Percentiles rank a stretch among this genome's conserved stretches.
phyloP scores from a whole-genome alignment of 2,329 filamentous ascomycete genomes.

The Fusarium secorum region DNA sequence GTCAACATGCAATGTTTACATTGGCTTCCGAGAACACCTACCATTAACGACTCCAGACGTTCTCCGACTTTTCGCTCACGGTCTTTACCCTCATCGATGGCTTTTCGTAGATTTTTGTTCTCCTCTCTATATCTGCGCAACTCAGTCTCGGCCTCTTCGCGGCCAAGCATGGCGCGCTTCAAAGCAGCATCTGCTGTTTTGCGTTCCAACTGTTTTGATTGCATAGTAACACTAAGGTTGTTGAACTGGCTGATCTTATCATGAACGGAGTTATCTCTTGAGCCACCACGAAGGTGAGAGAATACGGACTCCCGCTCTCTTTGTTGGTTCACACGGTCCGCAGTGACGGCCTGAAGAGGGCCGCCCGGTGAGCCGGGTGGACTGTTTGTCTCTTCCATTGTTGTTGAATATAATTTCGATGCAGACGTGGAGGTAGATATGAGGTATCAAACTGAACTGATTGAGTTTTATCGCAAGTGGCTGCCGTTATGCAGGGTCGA shows the following conservation, averaged over 20 bases:
- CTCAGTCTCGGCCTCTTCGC: slow-evolving; percentile 77
- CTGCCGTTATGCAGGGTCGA: slow-evolving; percentile 5
- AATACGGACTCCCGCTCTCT: slow-evolving; percentile 50
- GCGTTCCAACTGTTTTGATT: slow-evolving; percentile 68
- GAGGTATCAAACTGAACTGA: background rate
- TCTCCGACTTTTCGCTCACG: slow-evolving; percentile 72
- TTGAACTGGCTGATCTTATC: slow-evolving; percentile 79
- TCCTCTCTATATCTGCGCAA: slow-evolving; percentile 71
- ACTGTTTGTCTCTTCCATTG: slow-evolving; percentile 47
- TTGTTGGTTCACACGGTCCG: slow-evolving; percentile 68
- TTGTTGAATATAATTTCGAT: background rate
- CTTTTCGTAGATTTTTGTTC: slow-evolving; percentile 59
- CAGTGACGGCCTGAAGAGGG: slow-evolving; percentile 68
- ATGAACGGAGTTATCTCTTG: slow-evolving; percentile 68
- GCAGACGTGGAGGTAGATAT: background rate
- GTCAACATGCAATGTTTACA: slow-evolving; percentile 17
- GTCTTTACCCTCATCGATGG: slow-evolving; percentile 70
- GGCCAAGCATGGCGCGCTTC: slow-evolving; percentile 71
- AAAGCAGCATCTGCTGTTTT: slow-evolving; percentile 71
- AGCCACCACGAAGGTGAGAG: slow-evolving; percentile 48
- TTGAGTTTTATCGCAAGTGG: slow-evolving; percentile 6
- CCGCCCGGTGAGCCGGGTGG: slow-evolving; percentile 63
- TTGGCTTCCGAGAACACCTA: slow-evolving; percentile 49
- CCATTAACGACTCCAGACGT: slow-evolving; percentile 73
- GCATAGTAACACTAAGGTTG: slow-evolving; percentile 67